These are phyloP conservation scores for Cryptococcus hybrid DNA, from an alignment of 1,284 basidiomycete species.

Conservation along the genomic window DNA sequence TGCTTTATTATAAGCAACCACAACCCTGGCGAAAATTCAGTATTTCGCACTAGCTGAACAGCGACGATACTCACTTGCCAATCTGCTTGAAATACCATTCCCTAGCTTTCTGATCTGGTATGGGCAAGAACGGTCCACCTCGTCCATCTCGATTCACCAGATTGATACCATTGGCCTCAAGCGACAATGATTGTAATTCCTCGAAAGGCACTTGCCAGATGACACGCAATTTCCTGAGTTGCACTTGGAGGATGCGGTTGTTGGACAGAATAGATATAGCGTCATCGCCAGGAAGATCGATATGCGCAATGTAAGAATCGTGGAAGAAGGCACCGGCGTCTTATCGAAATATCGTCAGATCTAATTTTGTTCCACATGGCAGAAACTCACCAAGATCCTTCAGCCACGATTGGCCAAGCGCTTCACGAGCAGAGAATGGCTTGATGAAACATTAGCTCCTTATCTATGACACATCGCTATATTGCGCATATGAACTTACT, in stretches of 20 bases:
- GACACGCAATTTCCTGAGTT: constrained; percentile 77
- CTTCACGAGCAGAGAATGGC: constrained; percentile 86
- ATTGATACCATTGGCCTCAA: constrained; percentile 84
- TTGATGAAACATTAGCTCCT: constrained; percentile 37
- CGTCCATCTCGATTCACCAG: constrained; percentile 63
- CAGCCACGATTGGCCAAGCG: constrained; percentile 96
- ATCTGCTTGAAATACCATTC: constrained; percentile 60
- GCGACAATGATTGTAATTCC: constrained; percentile 81
- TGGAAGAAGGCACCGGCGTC: constrained; percentile 68
- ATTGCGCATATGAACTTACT: constrained; percentile 54
- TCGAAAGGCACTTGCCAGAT: constrained; percentile 91
- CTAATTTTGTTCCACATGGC: constrained; percentile 55
- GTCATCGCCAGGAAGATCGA: constrained; percentile 77
- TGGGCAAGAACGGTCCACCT: constrained; percentile 57
- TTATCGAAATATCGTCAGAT: not conserved
- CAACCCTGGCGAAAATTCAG: constrained; percentile 25
- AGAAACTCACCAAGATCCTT: constrained; percentile 71
- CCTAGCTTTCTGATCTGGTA: constrained; percentile 54
- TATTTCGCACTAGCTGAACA: not conserved
- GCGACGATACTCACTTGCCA: constrained; percentile 34
- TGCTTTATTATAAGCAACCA: constrained; percentile 43
- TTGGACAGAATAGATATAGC: constrained; percentile 81
- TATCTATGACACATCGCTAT: not conserved
- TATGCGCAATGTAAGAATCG: constrained; percentile 90
- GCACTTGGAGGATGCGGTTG: constrained; percentile 75